Base-by-base conservation (phyloP, 805 yeast genomes). In the Novakomyces olei region DNA sequence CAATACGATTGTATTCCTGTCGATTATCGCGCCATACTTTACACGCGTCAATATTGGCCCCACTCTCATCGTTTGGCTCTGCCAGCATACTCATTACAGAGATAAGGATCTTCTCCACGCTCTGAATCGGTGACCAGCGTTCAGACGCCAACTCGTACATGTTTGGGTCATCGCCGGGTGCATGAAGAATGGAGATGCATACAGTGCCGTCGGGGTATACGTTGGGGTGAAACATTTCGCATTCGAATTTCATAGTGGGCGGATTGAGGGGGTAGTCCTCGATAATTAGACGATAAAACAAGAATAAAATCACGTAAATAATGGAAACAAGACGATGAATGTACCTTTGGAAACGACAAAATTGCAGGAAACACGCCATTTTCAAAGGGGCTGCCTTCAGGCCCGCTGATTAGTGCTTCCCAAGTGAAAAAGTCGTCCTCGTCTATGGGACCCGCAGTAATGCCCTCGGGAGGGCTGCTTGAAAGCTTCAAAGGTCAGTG, bases 81-180 rank as follows among this genome's bases (percentile, higher is more conserved):
- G 95, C 92, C 38, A 88, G 61, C 95, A 88, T 83, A 46, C 92
- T 77, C 64, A 83, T 69, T 15, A 88, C 96, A 51, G 92, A 75
- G 37, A 88, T 55, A 39, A 88, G 58, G 38, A 88, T 88, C 63
- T 88, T 88, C 55, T 88, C 98, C n/a, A 88, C 83, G 48, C 92
- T 77, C 51, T 88, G 98, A 19, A 88, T 83, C 0, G 98, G 98
- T 5, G 92, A 77, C 98, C 98, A 88, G 41, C 98, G 61, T 55
- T 88, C 98, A 44, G 83, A 91, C 0, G 96, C 92, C 19, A 78
- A 55, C 52, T 88, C 98, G 54, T 88, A 88, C 63, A 75, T 81
- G 50, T 81, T 69, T 15, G 98, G 96, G 52, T 88, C 98, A 44
- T 83, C 92, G 7, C 98, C 98, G 1, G 96, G 93, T 1, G 94